Base-by-base conservation (phyloP, 179 eudicot species). In the Camellia oleifera region DNA sequence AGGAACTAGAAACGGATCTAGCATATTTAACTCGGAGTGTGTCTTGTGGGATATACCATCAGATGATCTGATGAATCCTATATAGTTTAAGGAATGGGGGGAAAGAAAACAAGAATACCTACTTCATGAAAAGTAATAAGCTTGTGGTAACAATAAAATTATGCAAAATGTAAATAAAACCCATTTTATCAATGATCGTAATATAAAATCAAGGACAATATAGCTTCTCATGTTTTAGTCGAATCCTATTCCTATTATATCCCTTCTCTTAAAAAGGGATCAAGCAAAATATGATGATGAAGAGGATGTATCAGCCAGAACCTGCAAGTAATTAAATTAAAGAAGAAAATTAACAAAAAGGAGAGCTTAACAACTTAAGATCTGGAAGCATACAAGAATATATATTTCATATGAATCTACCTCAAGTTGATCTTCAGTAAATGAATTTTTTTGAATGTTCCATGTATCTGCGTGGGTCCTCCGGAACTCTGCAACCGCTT, bases 361-460 rank as follows among this genome's bases (percentile, higher is more conserved):
- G 71, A 63, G 20, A 57, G 9, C 65, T 32, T 42, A 40, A 26
- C 46, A 54, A 68, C 40, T 4, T 42, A 18, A 69, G 67, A 32
- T 40, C 40, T 1, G 10, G 9, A 14, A 7, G 42, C 76, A 15
- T 64, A 11, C 17, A 68, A 17, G 23, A 18, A 69, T 42, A 63
- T 7, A 70, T 15, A 57, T 58, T 18, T 52, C n/a, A 15, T 46
- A 26, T 15, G 60, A 46, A 57, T 46, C 60, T 91, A 97, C 99
- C 99, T 97, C 99, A 56, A 97, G 89, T 77, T 94, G 99, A 66
- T 97, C 98, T 84, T 97, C 97, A 6, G 97, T 89, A 81, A 97
- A 97, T 57, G 88, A 88, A 80, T 94, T 97, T 89, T 92, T 94
- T 82, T 96, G 95, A 77, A 94, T 11, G 69, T 86, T 94, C 97